Evolutionary conservation across 108 stramenopile species (phyloP), one percentile per base, ranked within the genome.

Genomic region (Cyclotella distinguenda): DNA sequence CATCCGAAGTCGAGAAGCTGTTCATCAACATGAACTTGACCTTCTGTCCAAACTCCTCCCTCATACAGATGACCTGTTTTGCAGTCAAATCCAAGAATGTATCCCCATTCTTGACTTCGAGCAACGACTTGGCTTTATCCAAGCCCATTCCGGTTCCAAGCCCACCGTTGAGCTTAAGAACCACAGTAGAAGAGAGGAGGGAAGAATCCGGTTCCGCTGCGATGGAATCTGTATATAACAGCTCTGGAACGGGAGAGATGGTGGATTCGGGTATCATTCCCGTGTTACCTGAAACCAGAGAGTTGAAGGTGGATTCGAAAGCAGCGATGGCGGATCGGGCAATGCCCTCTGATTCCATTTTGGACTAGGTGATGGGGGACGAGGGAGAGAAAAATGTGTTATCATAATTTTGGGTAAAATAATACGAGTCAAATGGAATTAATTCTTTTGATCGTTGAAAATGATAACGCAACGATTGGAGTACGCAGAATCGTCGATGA

Each of bases 11-110:
- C 39, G 88, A 91, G 79, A 99, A 99, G 48, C 93, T 95, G 84
- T 99, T 99, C 99, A 99, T 99, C 45, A 99, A 87, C 92, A 99
- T 97, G 77, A 99, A 97, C 53, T 94, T 95, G 59, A 99, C 97
- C 44, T 97, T 84, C 61, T 82, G 78, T 43, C 90, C 86, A 50
- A 94, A 95, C 25, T 89, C 82, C 63, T 96, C 64, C 31, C 96
- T 83, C 97, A 99, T 97, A 40, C 85, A 75, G 33, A 95, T 84
- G 66, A 99, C 95, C 77, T 99, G 99, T 80, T 99, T 96, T 63
- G 97, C 99, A 16, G 97, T 97, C 79, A 99, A 80, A 70, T 99
- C 99, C 49, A 99, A 80, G 81, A 99, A 99, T 40, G 96, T 99
- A 64, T 98, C 96, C 21, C 87, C 89, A 33, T 91, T 94, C 86